These are phyloP conservation scores for Penicillium sp. DNA, from an alignment of 2,329 filamentous ascomycete genomes.

Conservation along the genomic window DNA sequence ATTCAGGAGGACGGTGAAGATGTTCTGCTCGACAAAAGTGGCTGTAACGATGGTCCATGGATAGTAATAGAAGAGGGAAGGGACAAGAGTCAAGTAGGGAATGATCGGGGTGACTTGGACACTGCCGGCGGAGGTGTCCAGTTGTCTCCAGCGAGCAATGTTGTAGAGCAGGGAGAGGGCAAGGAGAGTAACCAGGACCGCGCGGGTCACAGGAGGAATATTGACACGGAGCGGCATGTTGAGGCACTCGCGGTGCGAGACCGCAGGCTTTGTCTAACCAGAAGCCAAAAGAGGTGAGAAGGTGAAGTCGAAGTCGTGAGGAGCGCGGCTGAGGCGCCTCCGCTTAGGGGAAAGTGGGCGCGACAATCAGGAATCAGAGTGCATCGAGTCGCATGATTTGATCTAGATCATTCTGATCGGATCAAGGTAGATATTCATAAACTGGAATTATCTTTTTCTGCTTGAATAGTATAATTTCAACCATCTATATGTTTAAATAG, in stretches of 20 bases:
- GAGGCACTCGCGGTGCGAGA: conserved; percentile 25
- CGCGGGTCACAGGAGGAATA: conserved; percentile 83
- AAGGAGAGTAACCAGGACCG: conserved; percentile 67
- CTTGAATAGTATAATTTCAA: too few relatives aligned
- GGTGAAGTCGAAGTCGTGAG: conserved; percentile 3
- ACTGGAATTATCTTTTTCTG: too few relatives aligned
- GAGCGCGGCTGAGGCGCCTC: not conserved
- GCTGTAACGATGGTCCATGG: conserved; percentile 89
- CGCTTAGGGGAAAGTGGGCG: not conserved
- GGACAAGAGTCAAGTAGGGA: conserved; percentile 82
- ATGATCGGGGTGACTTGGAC: conserved; percentile 54
- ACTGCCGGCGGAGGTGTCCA: conserved; percentile 54
- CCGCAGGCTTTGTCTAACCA: conserved; percentile 10
- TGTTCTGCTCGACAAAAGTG: conserved; percentile 85
- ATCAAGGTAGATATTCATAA: too few relatives aligned
- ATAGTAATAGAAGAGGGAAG: conserved; percentile 74
- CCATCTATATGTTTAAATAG: too few relatives aligned
- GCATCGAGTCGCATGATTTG: too few relatives aligned
- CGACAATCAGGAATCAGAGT: too few relatives aligned
- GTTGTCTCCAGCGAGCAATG: conserved; percentile 57
- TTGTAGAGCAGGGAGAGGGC: conserved; percentile 73
- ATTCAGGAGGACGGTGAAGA: conserved; percentile 76
- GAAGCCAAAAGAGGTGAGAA: conserved; percentile 2
- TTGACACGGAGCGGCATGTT: conserved; percentile 79
- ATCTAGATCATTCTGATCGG: too few relatives aligned